These are phyloP conservation scores for Boletus nobilissimus DNA, from an alignment of 1,284 basidiomycete species.

Conservation along the genomic window DNA sequence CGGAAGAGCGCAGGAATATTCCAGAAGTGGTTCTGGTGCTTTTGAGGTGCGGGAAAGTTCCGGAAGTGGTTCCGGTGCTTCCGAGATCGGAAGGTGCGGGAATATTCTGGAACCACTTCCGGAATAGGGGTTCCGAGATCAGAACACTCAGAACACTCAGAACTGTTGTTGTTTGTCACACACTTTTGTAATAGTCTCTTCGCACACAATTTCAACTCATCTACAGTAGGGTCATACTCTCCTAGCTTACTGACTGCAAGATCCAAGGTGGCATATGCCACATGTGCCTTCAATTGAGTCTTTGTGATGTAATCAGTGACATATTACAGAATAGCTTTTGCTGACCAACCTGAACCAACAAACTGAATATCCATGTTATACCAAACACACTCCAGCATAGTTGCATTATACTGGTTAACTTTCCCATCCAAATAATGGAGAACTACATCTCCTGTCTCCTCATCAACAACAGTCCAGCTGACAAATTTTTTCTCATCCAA, in stretches of 20 bases:
- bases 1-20: too few species aligned
- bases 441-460: not conserved
- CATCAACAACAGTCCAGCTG: not conserved
- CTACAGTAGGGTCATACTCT: not conserved
- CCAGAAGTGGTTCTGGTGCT: too few species aligned
- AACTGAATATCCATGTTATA: not conserved
- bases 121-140: too few species aligned
- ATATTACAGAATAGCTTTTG: not conserved
- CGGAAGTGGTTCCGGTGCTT: too few species aligned
- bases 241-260: not conserved
- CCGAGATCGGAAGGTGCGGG: too few species aligned
- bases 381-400: not conserved
- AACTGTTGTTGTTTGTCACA: too few species aligned
- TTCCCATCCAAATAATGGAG: not conserved
- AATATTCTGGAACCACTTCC: too few species aligned
- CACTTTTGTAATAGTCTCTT: not conserved
- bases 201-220: too few species aligned
- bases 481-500: not conserved
- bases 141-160: too few species aligned
- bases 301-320: not conserved
- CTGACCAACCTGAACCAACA: not conserved
- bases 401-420: not conserved
- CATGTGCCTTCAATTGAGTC: not conserved
- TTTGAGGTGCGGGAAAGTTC: too few species aligned
- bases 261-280: not conserved